Conservation (phyloP, 2,329 filamentous ascomycete genomes). For the Aureobasidium sp. region DNA sequence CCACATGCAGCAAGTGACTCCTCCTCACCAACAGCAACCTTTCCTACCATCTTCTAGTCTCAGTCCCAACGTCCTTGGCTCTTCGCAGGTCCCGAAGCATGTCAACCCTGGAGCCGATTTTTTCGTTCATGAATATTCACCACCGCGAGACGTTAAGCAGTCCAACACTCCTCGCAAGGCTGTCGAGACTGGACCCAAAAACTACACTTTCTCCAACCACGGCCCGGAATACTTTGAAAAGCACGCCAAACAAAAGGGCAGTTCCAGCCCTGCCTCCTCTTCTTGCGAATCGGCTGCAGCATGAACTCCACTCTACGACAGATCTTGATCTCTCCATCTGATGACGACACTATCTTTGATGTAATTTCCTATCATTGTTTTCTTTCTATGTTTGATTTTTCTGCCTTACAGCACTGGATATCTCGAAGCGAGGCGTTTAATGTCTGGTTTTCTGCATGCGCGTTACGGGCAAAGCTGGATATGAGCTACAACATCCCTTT, state of each 20-base stretch:
- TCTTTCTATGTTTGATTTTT: neutral
- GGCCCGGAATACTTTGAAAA: constrained; percentile 38
- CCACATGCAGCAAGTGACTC: constrained; percentile 16
- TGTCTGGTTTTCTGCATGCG: neutral
- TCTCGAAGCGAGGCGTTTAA: constrained; percentile 14
- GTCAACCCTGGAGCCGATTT: constrained; percentile 28
- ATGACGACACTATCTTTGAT: constrained; percentile 10
- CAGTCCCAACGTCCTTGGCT: constrained; percentile 8
- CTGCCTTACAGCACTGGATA: constrained; percentile 9
- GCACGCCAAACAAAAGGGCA: constrained; percentile 18
- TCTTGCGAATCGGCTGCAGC: constrained; percentile 6
- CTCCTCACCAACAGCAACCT: constrained; percentile 16
- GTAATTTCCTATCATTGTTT: neutral
- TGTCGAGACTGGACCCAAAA: constrained; percentile 31
- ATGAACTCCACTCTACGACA: neutral
- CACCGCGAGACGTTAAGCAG: constrained; percentile 35
- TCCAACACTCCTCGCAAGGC: constrained; percentile 25
- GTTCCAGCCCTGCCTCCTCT: constrained; percentile 12
- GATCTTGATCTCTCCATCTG: constrained; percentile 3
- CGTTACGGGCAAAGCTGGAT: neutral
- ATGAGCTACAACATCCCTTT: neutral
- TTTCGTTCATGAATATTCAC: constrained; percentile 42
- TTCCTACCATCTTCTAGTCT: constrained; percentile 16
- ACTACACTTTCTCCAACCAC: constrained; percentile 43
- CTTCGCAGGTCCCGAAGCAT: constrained; percentile 26